Evolutionary conservation across 345 rosid genomes (phyloP).

Genomic region (Eucalyptus virginea): DNA sequence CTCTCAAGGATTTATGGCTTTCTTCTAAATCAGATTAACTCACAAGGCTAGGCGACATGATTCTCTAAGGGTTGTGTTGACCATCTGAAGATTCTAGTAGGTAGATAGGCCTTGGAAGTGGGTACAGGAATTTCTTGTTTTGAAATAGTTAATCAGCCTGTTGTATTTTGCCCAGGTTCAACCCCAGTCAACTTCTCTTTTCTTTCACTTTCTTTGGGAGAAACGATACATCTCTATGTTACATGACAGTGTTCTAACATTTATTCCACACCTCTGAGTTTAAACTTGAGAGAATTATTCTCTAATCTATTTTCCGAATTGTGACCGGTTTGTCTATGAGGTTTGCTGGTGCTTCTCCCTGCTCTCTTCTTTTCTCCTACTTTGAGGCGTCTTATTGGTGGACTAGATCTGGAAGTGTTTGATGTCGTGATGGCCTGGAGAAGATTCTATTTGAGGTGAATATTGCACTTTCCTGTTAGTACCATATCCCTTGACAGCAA

Average conservation of each 20-base stretch:
- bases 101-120: not conserved
- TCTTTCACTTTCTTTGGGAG: not conserved
- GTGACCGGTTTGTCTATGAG: not conserved
- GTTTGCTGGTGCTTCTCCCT: rapidly evolving
- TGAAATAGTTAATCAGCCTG: not conserved
- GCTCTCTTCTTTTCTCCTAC: not conserved
- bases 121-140: not conserved
- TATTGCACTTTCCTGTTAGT: not conserved
- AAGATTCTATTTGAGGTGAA: not conserved
- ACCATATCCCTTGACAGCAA: not conserved
- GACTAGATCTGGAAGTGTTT: not conserved
- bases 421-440: not conserved
- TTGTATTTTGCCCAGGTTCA: not conserved
- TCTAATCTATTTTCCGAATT: not conserved
- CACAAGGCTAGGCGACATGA: not conserved
- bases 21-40: not conserved
- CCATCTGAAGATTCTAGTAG: not conserved
- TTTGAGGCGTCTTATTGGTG: not conserved
- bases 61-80: not conserved
- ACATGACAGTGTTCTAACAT: not conserved
- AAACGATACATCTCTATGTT: not conserved
- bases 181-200: not conserved
- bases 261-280: not conserved
- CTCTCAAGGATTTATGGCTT: not conserved
- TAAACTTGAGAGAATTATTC: not conserved